Evolutionary conservation across 352 stramenopile species (phyloP), one percentile per base, ranked within the genome.

Genomic region (Pythium coloratum): DNA sequence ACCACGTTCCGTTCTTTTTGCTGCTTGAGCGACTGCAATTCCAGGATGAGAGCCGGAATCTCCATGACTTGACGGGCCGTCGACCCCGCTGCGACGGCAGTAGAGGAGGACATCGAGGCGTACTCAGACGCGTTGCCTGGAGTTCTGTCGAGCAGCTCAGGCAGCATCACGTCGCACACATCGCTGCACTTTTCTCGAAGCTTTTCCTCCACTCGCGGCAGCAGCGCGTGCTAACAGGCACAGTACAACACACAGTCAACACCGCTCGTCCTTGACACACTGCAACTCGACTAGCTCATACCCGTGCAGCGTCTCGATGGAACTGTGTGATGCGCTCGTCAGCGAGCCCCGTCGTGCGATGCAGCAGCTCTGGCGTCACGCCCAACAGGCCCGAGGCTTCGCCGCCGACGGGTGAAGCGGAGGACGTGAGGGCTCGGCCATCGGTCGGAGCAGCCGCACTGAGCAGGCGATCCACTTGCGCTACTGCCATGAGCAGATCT

Each of bases 11-110:
- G 30, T 5, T 63, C 42, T 8, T 65, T 51, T n/a, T 75, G 57
- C n/a, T 6, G 13, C 26, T 65, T 63, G n/a, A 68, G 61, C 10
- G 70, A 67, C 34, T 78, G 53, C 44, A 69, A 42, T 53, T 80
- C 76, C 6, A 82, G 24, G n/a, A 82, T 55, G 14, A 78, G 44
- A n/a, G 65, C 68, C 12, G 76, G 76, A 16, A 80, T 53, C 53
- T 82, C 73, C 6, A 75, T 69, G 20, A 76, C 65, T 44, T 70
- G 64, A 7, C 65, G 66, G 0, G 70, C 71, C 40, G 40, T 49
- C 3, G 40, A 49, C 14, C 13, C 4, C 40, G 6, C 36, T 42
- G 36, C 36, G 36, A 42, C 36, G 1, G 70, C 30, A n/a, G 69
- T 58, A 6, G 64, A 42, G 14, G 8, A 28, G 6, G 42, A 26